Evolutionary conservation across 805 yeast species (phyloP).

Genomic region (Isabelozyma rhagii): DNA sequence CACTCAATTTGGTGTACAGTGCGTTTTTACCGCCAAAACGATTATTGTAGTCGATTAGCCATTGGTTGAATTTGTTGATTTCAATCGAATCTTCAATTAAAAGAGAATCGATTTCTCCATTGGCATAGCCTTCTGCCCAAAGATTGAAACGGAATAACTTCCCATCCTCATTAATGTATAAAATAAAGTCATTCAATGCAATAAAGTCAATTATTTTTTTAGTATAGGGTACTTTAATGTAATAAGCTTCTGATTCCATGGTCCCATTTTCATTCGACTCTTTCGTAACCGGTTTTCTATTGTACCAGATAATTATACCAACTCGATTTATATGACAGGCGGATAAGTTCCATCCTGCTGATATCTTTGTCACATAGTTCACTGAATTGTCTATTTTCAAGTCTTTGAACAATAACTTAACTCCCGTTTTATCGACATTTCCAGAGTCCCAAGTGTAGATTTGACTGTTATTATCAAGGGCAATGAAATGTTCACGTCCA

Average conservation of each 20-base stretch:
- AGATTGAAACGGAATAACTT: constrained; percentile 33
- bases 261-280: constrained; percentile 14
- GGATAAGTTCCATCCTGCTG: constrained; percentile 68
- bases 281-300: constrained; percentile 18
- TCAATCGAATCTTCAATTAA: constrained; percentile 6
- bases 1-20: constrained; percentile 49
- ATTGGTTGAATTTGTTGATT: constrained; percentile 26
- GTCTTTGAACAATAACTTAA: constrained; percentile 33
- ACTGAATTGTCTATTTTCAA: not conserved
- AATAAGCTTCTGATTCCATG: constrained; percentile 30
- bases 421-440: constrained; percentile 30
- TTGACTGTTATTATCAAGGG: constrained; percentile 46
- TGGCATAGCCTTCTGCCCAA: constrained; percentile 12
- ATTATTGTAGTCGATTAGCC: constrained; percentile 20
- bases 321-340: constrained; percentile 45
- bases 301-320: constrained; percentile 61
- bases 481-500: constrained; percentile 65
- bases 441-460: constrained; percentile 66
- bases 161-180: constrained; percentile 49
- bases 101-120: constrained; percentile 5
- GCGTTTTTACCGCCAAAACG: constrained; percentile 14
- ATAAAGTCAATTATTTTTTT: constrained; percentile 50
- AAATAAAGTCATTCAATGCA: constrained; percentile 50
- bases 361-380: constrained; percentile 37
- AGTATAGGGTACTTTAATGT: constrained; percentile 40